Evolutionary conservation across 2,329 filamentous ascomycete genomes (phyloP).

Genomic region (Neopestalotiopsis sp.): DNA sequence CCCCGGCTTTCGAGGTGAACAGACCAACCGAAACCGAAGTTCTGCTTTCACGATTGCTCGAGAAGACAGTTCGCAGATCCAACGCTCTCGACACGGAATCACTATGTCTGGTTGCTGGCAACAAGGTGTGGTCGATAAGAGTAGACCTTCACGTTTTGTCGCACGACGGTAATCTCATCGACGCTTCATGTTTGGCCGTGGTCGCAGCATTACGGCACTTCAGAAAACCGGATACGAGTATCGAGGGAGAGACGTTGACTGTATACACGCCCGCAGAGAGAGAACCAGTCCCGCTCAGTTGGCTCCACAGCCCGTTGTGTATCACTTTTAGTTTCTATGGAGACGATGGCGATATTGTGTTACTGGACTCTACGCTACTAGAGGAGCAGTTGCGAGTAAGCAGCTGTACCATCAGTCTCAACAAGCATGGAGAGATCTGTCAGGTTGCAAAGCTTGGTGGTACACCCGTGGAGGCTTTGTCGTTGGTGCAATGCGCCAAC

Average conservation of each 20-base stretch:
- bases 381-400: slow-evolving; percentile 80
- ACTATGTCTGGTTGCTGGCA: slow-evolving; percentile 87
- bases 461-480: slow-evolving; percentile 77
- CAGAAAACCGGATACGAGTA: slow-evolving; percentile 84
- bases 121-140: slow-evolving; percentile 90
- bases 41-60: slow-evolving; percentile 84
- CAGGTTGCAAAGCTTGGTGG: slow-evolving; percentile 92
- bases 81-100: slow-evolving; percentile 95
- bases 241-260: slow-evolving; percentile 83
- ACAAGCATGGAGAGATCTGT: slow-evolving; percentile 88
- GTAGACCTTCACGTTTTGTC: slow-evolving; percentile 92
- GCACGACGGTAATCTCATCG: slow-evolving; percentile 88
- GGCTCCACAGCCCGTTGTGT: slow-evolving; percentile 91
- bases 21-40: slow-evolving; percentile 84
- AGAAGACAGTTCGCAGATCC: slow-evolving; percentile 92
- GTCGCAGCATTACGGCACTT: slow-evolving; percentile 92
- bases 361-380: slow-evolving; percentile 74
- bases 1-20: slow-evolving; percentile 86
- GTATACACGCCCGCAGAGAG: slow-evolving; percentile 85
- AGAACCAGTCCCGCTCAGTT: slow-evolving; percentile 87
- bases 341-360: slow-evolving; percentile 71
- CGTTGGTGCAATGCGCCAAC: slow-evolving; percentile 77
- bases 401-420: slow-evolving; percentile 82
- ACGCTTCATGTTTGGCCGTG: slow-evolving; percentile 84
- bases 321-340: slow-evolving; percentile 87